A percentile compares a stretch with the other conserved stretches of the same genome.
These are phyloP conservation scores for Trichocladium antarcticum DNA, from an alignment of 495 filamentous ascomycete genomes.

Conservation along the genomic window DNA sequence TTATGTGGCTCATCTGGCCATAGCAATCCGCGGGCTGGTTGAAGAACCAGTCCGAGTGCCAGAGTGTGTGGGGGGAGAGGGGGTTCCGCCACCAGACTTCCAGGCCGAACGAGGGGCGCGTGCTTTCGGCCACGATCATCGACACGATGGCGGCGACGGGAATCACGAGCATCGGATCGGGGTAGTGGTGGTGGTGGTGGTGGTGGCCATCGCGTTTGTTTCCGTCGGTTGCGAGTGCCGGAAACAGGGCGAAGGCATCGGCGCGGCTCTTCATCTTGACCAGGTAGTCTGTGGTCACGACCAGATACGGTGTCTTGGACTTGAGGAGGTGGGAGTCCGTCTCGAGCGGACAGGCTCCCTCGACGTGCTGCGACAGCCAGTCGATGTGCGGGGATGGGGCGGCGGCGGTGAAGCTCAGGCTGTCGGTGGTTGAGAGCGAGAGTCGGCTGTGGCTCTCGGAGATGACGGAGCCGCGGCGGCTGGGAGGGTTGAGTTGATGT, in stretches of 20 bases:
- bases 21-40: constrained; percentile 61
- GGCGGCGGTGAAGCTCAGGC: constrained; percentile 7
- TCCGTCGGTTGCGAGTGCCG: constrained; percentile 18
- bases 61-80: constrained; percentile 41
- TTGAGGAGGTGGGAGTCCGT: constrained; percentile 69
- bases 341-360: constrained; percentile 61
- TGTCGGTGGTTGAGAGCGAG: constrained; percentile 17
- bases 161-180: constrained; percentile 34
- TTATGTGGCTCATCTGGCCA: constrained; percentile 62
- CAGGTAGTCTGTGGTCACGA: constrained; percentile 77
- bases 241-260: constrained; percentile 39
- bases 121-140: constrained; percentile 68
- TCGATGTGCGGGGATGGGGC: constrained; percentile 15
- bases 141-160: constrained; percentile 65
- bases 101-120: constrained; percentile 63
- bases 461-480: constrained; percentile 17
- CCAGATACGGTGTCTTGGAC: constrained; percentile 79
- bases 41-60: constrained; percentile 52
- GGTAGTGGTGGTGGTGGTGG: constrained; percentile 12
- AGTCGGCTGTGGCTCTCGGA: constrained; percentile 21
- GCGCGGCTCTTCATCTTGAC: constrained; percentile 70
- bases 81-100: constrained; percentile 69
- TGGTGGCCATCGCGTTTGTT: constrained; percentile 6
- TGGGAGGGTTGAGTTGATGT: constrained; percentile 5
- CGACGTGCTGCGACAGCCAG: constrained; percentile 32